Evolutionary conservation across 306 rosid species (phyloP).

Genomic region (peach (Prunus persica)): Prunus_persica_NCBIv2 NC_034009.1:42332501-42333000

Average conservation of each 20-base stretch:
- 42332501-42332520: constrained; percentile 78
- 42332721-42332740: constrained; percentile 63
- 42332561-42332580: neutral
- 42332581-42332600: neutral
- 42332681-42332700: constrained; percentile 53
- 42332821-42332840: constrained; percentile 35
- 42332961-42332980: constrained; percentile 82
- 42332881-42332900: constrained; percentile 73
- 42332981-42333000: constrained; percentile 84
- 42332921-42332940: constrained; percentile 69
- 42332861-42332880: constrained; percentile 74
- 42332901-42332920: constrained; percentile 61
- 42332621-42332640: constrained; percentile 87
- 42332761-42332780: neutral
- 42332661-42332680: constrained; percentile 67
- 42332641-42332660: constrained; percentile 81
- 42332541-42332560: neutral
- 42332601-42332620: neutral
- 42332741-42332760: neutral
- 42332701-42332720: constrained; percentile 80
- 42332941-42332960: constrained; percentile 76
- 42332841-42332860: constrained; percentile 80
- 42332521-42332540: constrained; percentile 73
- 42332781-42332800: neutral
- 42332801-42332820: neutral